Evolutionary conservation across 2,329 filamentous ascomycete species (phyloP).

Genomic region (Acephala macrosclerotiorum): DNA sequence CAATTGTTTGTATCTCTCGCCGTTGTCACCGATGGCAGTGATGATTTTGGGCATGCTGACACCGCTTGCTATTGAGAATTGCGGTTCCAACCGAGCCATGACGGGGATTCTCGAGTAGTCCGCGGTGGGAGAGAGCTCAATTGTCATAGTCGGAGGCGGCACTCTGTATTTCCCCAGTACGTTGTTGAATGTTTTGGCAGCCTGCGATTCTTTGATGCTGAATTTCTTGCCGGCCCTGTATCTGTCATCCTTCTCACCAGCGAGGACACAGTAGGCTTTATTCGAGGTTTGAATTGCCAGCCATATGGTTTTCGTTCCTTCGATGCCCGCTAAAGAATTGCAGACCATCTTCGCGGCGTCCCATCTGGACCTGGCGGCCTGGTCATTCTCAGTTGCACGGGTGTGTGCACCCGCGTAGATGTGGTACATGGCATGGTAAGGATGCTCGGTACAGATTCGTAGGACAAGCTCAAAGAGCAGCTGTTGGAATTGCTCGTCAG

Average conservation of each 20-base stretch:
- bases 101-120: slow-evolving; percentile 80
- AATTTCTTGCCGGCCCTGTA: slow-evolving; percentile 74
- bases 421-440: slow-evolving; percentile 97
- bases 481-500: slow-evolving; percentile 73
- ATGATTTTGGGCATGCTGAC: slow-evolving; percentile 95
- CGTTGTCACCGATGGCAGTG: slow-evolving; percentile 80
- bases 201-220: slow-evolving; percentile 66
- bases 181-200: slow-evolving; percentile 68
- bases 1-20: slow-evolving; percentile 83
- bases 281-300: slow-evolving; percentile 76
- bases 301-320: slow-evolving; percentile 66
- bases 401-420: slow-evolving; percentile 84
- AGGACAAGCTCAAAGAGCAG: slow-evolving; percentile 77
- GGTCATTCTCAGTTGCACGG: slow-evolving; percentile 74
- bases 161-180: slow-evolving; percentile 71
- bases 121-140: slow-evolving; percentile 74
- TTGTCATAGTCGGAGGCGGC: slow-evolving; percentile 88
- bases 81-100: slow-evolving; percentile 75
- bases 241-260: slow-evolving; percentile 68
- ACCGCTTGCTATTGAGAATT: slow-evolving; percentile 86
- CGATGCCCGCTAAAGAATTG: slow-evolving; percentile 61
- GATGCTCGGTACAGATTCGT: slow-evolving; percentile 90
- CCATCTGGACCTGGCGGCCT: slow-evolving; percentile 75
- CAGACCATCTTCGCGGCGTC: slow-evolving; percentile 75
- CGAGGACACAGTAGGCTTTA: slow-evolving; percentile 69